A percentile compares a stretch with the other conserved stretches of the same genome.
Evolutionary conservation across 192 early-diverging fungal species (phyloP).

Genomic region (Coemansia sp.): DNA sequence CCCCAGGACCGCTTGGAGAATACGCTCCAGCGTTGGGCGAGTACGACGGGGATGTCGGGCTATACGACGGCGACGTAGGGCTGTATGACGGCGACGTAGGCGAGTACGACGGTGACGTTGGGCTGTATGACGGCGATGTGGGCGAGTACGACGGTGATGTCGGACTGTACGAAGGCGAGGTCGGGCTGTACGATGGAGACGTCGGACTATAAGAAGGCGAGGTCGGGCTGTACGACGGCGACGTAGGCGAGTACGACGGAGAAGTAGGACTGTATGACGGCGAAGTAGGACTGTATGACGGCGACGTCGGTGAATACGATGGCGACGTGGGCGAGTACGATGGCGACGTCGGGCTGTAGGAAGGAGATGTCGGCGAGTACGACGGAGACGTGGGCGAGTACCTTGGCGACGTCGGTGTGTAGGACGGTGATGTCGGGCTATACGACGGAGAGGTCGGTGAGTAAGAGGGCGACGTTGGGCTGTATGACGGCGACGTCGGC

Average conservation of each 20-base stretch:
- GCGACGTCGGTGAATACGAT: constrained; percentile 59
- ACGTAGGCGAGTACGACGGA: constrained; percentile 62
- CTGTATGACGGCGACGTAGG: constrained; percentile 80
- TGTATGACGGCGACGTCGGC: constrained; percentile 72
- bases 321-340: constrained; percentile 58
- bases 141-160: constrained; percentile 67
- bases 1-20: constrained; percentile 1
- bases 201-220: constrained; percentile 61
- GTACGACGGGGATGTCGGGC: constrained; percentile 77
- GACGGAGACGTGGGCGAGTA: constrained; percentile 68
- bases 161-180: constrained; percentile 68
- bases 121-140: constrained; percentile 66
- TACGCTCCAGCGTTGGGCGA: constrained; percentile 24
- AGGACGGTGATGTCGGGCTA: constrained; percentile 76
- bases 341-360: constrained; percentile 9
- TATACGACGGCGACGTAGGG: constrained; percentile 58
- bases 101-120: constrained; percentile 65
- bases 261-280: constrained; percentile 59
- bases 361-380: constrained; percentile 30
- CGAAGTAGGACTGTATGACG: constrained; percentile 57
- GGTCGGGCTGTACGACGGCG: constrained; percentile 63
- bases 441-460: constrained; percentile 79
- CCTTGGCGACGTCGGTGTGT: constrained; percentile 74
- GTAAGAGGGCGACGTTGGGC: constrained; percentile 72
- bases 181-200: constrained; percentile 71